Base-by-base conservation (phyloP, 306 rosid genomes). In the Quercus berberidifolia region DNA sequence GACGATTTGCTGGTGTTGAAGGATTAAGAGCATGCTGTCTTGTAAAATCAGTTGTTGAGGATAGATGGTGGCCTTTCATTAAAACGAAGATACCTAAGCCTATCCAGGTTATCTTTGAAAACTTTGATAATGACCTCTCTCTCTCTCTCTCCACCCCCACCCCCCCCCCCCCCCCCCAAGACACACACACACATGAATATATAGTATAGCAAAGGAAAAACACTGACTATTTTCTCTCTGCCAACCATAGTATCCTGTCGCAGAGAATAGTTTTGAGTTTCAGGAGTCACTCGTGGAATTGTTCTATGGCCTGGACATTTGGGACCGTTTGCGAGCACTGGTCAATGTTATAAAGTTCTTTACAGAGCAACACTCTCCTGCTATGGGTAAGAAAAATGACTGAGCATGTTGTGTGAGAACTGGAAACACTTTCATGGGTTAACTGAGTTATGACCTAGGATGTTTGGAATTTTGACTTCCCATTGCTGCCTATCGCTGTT, bases 11-110 rank as follows among this genome's bases (percentile, higher is more conserved):
- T 80, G 99, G 99, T 30, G 84, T 85, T 5, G 98, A 95, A 86
- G 99, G 99, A 73, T 76, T 95, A 87, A 91, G 99, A 65, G 99
- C 97, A 14, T 95, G 99, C 82, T 95, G 99, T 88, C 94, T 93
- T 31, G 94, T 91, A 75, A 93, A 93, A 87, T 82, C 99, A 82
- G 98, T 95, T 25, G 97, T 88, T 7, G 99, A 95, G 89, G 97
- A 95, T 85, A 87, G 98, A 82, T 93, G 96, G 96, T 95, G 99
- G 98, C 96, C 97, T 10, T 82, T 81, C 78, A 74, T 95, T 73
- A 91, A 91, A 83, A 93, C 97, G 25, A 84, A 80, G 85, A 87
- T 93, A 80, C 99, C 97, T 6, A 93, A 91, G 89, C 96, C 96
- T 78, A 89, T 95, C 78, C 95, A 85, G 99, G 99, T 95, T 72